These are phyloP conservation scores for Retiboletus fuscus DNA, from an alignment of 1,284 basidiomycete species.

Conservation along the genomic window DNA sequence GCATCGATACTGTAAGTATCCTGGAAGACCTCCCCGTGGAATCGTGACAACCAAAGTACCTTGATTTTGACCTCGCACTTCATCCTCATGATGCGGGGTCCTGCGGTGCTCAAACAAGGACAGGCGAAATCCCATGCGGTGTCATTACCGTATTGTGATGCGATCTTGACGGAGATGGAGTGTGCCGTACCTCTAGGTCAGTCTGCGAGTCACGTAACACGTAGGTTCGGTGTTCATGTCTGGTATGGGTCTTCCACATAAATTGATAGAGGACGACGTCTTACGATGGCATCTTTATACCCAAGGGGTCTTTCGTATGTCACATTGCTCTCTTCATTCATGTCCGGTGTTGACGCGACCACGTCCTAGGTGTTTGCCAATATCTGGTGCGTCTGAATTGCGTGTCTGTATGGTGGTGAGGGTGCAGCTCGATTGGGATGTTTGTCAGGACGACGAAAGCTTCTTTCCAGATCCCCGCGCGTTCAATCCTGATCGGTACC, in stretches of 20 bases:
- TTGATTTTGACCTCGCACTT: constrained; percentile 58
- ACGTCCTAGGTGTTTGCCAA: constrained; percentile 38
- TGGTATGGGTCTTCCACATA: too few relatives aligned
- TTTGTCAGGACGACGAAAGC: constrained; percentile 57
- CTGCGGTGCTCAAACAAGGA: too few relatives aligned
- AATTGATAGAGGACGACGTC: constrained; percentile 60
- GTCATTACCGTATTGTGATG: constrained; percentile 62
- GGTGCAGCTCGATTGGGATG: constrained; percentile 4
- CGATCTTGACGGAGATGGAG: constrained; percentile 62
- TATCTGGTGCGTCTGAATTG: constrained; percentile 28
- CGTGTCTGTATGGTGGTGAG: not conserved
- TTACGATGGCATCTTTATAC: constrained; percentile 61
- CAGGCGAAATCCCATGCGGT: constrained; percentile 68
- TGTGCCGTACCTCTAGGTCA: constrained; percentile 64
- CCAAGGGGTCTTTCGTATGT: constrained; percentile 55
- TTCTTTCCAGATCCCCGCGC: too few relatives aligned
- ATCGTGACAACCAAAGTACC: constrained; percentile 3
- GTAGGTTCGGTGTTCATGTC: too few relatives aligned
- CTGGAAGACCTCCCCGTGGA: not conserved
- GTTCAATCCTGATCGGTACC: constrained; percentile 64
- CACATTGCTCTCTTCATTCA: not conserved
- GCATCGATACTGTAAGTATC: constrained; percentile 68
- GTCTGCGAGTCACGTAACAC: constrained; percentile 24
- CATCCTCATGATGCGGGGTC: constrained; percentile 68
- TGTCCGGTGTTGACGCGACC: constrained; percentile 13